Evolutionary conservation across 148 eudicot species (phyloP), one percentile per base, ranked within the genome.

Genomic region (Vaccinium corymbosum): DNA sequence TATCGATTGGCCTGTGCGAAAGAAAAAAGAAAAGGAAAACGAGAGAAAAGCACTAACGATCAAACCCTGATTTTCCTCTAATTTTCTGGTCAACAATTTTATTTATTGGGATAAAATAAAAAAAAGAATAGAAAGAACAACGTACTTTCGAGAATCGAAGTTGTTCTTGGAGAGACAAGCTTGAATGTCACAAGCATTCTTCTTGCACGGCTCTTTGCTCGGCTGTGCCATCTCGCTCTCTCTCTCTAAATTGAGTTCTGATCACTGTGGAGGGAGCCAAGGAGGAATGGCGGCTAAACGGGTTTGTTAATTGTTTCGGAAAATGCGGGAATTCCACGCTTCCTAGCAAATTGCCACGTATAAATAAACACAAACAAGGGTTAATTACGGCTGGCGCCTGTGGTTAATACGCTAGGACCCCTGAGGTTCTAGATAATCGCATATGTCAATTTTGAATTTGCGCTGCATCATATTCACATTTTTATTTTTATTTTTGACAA

Each of bases 131-230:
- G 19, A 15, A 52, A 16, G 29, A 56, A 42, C 46, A 51, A 68
- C 29, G 57, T 84, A 92, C 98, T 78, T 90, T 57, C 90, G 88
- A 76, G 98, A 78, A 32, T 90, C 87, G 86, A 95, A 95, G 87
- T 92, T 91, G 93, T 91, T 95, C 88, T 95, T 95, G 74, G 94
- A 87, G 74, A 95, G 93, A 72, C 98, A 93, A 11, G 98, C 88
- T 92, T 95, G 98, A 83, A 95, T 94, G 79, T 95, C 93, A 84
- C 98, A 95, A 0, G 98, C 97, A 71, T 92, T 87, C 84, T 93
- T 94, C 91, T 95, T 95, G 88, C 98, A 95, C 50, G 98, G 93
- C 86, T 95, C 98, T 76, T 92, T 93, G 86, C 90, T 94, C 80
- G 89, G 89, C 78, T 90, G 90, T 62, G 89, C 80, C 97, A 95